Conservation (phyloP, 148 eudicot species). For the Tetragonia tetragonoides region DNA sequence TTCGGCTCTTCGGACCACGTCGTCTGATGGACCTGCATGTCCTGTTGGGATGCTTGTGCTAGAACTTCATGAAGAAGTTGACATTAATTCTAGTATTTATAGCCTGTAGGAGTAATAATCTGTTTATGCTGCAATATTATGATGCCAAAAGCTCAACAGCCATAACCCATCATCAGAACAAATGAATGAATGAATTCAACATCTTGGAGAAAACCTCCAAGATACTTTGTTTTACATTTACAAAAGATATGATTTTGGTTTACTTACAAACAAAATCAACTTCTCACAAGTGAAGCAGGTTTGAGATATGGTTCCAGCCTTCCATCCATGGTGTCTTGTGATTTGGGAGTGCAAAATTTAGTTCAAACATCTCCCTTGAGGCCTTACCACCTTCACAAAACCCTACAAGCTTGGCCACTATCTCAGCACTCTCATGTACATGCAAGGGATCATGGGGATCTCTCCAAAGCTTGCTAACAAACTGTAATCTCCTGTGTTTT, state of each 20-base stretch:
- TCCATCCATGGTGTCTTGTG: conserved; percentile 71
- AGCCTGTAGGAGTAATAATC: too few relatives aligned
- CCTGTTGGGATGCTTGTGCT: too few relatives aligned
- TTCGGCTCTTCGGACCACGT: too few relatives aligned
- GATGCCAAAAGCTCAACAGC: neutral
- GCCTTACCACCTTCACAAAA: conserved; percentile 72
- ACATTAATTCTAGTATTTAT: too few relatives aligned
- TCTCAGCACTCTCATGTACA: conserved; percentile 76
- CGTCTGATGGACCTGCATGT: too few relatives aligned
- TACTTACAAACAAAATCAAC: conserved; percentile 25
- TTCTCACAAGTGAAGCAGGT: conserved; percentile 63
- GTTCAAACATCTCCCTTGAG: conserved; percentile 94
- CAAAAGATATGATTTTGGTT: neutral
- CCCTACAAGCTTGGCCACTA: conserved; percentile 87
- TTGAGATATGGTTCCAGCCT: conserved; percentile 86
- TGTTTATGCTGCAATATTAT: neutral
- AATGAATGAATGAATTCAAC: conserved; percentile 3
- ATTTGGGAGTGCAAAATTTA: conserved; percentile 72
- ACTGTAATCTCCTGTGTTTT: conserved; percentile 72
- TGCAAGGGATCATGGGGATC: conserved; percentile 68
- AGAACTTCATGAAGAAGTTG: too few relatives aligned
- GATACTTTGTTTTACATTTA: neutral
- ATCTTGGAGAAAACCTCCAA: conserved; percentile 14
- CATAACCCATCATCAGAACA: neutral
- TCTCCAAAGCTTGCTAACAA: conserved; percentile 79